Evolutionary conservation across 805 yeast species (phyloP), one percentile per base, ranked within the genome.

Genomic region (Jamesozyma lodderae): DNA sequence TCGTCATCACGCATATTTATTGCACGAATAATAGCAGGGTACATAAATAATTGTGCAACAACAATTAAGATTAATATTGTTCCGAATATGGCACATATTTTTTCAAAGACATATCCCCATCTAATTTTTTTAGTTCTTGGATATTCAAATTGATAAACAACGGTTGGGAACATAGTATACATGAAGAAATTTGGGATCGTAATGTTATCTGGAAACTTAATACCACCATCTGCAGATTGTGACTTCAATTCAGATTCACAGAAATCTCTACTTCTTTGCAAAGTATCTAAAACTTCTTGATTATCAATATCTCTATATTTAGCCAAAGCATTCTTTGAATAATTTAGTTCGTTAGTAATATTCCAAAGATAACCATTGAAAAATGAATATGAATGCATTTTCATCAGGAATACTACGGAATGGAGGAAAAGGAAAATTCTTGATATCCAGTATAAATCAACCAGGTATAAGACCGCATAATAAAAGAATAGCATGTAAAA

Each of bases 371-470:
- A 86, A 0, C 97, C 98, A 54, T 88, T 88, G 64, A 79, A 92
- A 53, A 83, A 87, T 2, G 85, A 85, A 57, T 79, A 92, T 2
- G 97, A 87, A 59, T 92, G 97, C 77, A 81, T 81, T 57, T 92
- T 92, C 99, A 92, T 92, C 49, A 94, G 57, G 46, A 87, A 66
- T 2, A 92, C 97, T 35, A 86, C 66, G 9, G 87, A 75, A 56
- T 92, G 98, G 36, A 92, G 65, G 42, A 85, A 73, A 44, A 92
- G 62, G 52, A 85, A 92, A 31, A 88, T 88, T 53, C 79, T 78
- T 2, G 86, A 95, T 35, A 88, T 82, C 98, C 98, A 92, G 10
- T 94, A 86, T 50, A 72, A 81, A 9, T 48, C 45, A 23, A 56
- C 40, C n/a, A 44, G 34, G 22, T 67, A 62, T 20, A 77, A 72